Percentiles rank a stretch among this genome's conserved stretches.
phyloP scores from a whole-genome alignment of 306 rosid genomes.

The Parietaria judaica region DNA sequence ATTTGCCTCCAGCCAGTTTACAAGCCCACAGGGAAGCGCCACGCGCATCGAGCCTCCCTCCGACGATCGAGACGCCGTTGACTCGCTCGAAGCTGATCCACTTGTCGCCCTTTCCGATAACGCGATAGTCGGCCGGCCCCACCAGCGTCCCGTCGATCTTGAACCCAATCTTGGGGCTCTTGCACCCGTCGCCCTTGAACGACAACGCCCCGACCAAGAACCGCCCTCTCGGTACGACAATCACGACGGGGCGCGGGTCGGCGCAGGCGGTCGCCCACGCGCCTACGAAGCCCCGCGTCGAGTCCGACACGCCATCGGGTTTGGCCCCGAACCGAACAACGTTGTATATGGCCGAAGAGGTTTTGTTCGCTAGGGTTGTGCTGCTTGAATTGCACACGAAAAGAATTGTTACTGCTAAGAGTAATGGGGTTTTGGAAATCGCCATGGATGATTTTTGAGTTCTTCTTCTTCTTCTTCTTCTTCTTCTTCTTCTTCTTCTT shows the following conservation, averaged over 20 bases:
- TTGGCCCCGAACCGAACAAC: constrained; percentile 42
- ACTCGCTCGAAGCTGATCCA: constrained; percentile 25
- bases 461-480: neutral
- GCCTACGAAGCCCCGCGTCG: constrained; percentile 25
- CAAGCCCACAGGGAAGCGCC: constrained; percentile 25
- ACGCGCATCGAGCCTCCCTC: constrained; percentile 20
- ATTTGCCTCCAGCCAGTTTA: constrained; percentile 1
- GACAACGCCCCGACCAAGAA: constrained; percentile 21
- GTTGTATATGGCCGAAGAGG: constrained; percentile 11
- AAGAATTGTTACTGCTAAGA: neutral
- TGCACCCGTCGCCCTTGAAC: constrained; percentile 17
- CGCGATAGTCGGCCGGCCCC: constrained; percentile 17
- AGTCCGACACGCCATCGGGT: constrained; percentile 29
- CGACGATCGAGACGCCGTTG: constrained; percentile 8
- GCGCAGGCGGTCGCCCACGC: constrained; percentile 41
- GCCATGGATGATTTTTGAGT: neutral
- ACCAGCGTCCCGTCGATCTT: constrained; percentile 19
- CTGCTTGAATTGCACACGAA: neutral
- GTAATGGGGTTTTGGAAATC: neutral
- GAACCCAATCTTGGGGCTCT: constrained; percentile 11
- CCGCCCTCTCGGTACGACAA: constrained; percentile 35
- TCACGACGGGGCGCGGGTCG: constrained; percentile 1
- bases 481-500: no score
- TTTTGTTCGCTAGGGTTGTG: neutral
- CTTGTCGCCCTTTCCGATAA: neutral